phyloP scores from a whole-genome alignment of 2,329 filamentous ascomycete genomes.

The Coniella lustricola region DNA sequence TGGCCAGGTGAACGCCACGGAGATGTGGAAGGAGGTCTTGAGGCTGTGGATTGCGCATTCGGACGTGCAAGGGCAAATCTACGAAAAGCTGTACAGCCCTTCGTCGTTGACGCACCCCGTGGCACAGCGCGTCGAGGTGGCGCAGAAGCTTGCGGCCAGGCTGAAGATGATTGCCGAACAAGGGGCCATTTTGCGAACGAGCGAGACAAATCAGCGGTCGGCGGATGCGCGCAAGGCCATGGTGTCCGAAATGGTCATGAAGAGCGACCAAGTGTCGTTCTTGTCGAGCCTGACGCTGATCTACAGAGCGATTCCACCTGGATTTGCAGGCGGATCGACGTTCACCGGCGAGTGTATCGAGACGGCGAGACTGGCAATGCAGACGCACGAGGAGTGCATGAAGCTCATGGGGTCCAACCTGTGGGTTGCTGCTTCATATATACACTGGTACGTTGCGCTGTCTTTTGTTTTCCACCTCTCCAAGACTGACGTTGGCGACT shows the following conservation, averaged over 20 bases:
- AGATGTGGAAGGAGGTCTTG: conserved; percentile 41
- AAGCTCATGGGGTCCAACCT: conserved; percentile 32
- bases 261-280: conserved; percentile 41
- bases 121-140: conserved; percentile 33
- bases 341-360: conserved; percentile 44
- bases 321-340: conserved; percentile 30
- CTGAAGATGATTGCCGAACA: conserved; percentile 31
- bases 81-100: conserved; percentile 49
- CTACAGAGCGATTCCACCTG: conserved; percentile 45
- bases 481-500: not conserved
- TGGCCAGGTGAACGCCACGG: conserved; percentile 20
- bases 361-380: conserved; percentile 41
- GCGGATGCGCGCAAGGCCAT: conserved; percentile 30
- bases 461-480: conserved; percentile 10
- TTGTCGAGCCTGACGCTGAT: conserved; percentile 43
- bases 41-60: conserved; percentile 49
- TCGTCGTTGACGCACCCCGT: conserved; percentile 34
- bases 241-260: conserved; percentile 37
- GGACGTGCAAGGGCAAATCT: conserved; percentile 51
- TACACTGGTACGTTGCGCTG: conserved; percentile 39
- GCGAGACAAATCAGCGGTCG: conserved; percentile 29
- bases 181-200: conserved; percentile 28
- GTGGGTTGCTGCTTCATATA: conserved; percentile 38
- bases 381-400: conserved; percentile 38
- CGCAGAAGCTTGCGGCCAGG: conserved; percentile 31